Percentiles rank a stretch among this genome's conserved stretches.
Conservation (phyloP, 208 protist genomes). For the Crithidia fasciculata region DNA sequence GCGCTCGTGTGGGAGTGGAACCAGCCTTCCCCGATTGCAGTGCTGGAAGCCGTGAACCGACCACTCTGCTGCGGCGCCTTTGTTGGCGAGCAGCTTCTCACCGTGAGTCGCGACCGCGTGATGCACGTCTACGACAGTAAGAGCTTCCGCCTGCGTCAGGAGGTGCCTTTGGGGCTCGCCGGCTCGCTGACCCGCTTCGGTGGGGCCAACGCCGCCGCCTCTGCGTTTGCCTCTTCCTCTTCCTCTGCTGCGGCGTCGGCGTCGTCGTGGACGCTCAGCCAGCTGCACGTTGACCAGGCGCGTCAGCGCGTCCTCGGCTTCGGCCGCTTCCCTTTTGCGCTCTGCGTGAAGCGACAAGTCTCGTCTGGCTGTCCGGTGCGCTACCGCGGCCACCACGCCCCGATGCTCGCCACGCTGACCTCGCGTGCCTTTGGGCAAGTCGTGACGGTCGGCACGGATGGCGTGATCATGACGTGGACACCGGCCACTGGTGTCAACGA, state of each 20-base stretch:
- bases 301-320: slow-evolving; percentile 57
- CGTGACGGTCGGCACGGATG: slow-evolving; percentile 76
- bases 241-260: neutral
- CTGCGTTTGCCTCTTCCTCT: neutral
- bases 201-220: neutral
- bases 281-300: slow-evolving; percentile 39
- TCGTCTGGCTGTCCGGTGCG: slow-evolving; percentile 52
- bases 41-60: slow-evolving; percentile 69
- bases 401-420: slow-evolving; percentile 66
- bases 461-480: slow-evolving; percentile 81
- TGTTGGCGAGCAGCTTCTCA: slow-evolving; percentile 63
- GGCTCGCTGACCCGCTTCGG: slow-evolving; percentile 13
- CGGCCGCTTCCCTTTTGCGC: slow-evolving; percentile 53
- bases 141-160: slow-evolving; percentile 65
- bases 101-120: slow-evolving; percentile 54
- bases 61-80: slow-evolving; percentile 69
- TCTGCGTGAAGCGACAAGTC: slow-evolving; percentile 62
- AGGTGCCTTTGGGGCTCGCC: slow-evolving; percentile 43
- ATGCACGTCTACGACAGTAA: slow-evolving; percentile 77
- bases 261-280: slow-evolving; percentile 9
- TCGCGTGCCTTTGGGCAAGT: slow-evolving; percentile 70
- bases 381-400: slow-evolving; percentile 66
- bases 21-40: slow-evolving; percentile 59
- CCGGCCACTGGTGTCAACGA: slow-evolving; percentile 51
- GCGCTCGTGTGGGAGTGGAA: slow-evolving; percentile 85